Evolutionary conservation across 1,284 basidiomycete genomes (phyloP).

Genomic region (Serendipita sp.): DNA sequence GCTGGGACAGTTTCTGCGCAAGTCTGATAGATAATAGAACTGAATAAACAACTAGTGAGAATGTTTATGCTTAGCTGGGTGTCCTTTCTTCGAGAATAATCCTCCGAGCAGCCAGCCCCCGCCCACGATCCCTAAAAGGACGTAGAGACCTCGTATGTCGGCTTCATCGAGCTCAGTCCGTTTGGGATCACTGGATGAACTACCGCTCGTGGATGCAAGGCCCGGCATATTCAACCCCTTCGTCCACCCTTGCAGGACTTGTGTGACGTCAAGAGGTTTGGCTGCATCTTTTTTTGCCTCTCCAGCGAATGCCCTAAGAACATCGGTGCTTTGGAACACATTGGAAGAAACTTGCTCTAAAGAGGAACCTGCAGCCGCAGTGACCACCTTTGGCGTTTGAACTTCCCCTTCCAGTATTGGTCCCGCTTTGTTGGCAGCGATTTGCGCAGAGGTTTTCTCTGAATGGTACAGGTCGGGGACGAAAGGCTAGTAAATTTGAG

Average conservation of each 20-base stretch:
- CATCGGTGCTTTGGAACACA: neutral
- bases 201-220: neutral
- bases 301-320: neutral
- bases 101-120: slow-evolving; percentile 4
- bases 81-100: neutral
- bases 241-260: neutral
- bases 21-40: neutral
- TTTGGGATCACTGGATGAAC: neutral
- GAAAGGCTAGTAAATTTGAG: neutral
- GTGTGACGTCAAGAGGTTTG: neutral
- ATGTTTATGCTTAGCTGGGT: neutral
- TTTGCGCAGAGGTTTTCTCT: neutral
- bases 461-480: neutral
- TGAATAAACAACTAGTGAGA: neutral
- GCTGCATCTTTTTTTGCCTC: neutral
- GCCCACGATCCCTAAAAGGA: neutral
- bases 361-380: neutral
- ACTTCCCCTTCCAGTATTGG: neutral
- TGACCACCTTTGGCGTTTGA: neutral
- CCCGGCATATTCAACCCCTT: neutral
- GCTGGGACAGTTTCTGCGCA: neutral
- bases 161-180: neutral
- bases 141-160: neutral
- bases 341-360: neutral
- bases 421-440: neutral